Evolutionary conservation across 345 rosid species (phyloP).

Genomic region (Balakata baccata): DNA sequence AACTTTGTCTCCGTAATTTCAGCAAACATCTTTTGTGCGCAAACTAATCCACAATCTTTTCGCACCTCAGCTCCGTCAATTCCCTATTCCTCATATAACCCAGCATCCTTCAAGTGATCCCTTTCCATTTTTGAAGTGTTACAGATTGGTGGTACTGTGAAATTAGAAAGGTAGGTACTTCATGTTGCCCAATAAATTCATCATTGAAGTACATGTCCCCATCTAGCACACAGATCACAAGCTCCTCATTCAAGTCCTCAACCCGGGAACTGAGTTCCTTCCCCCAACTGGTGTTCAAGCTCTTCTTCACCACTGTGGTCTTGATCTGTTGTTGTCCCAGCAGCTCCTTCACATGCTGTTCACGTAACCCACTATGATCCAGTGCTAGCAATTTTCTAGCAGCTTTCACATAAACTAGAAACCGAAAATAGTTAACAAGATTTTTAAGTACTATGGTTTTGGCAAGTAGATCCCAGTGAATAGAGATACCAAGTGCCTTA

Average conservation of each 20-base stretch:
- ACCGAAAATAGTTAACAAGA: too few species aligned
- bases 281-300: constrained; percentile 81
- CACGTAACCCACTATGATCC: constrained; percentile 88
- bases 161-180: constrained; percentile 57
- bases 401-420: constrained; percentile 68
- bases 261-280: constrained; percentile 85
- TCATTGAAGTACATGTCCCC: constrained; percentile 89
- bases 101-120: too few species aligned
- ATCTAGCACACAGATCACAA: constrained; percentile 67
- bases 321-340: constrained; percentile 66
- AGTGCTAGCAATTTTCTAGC: constrained; percentile 80
- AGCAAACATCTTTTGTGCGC: too few species aligned
- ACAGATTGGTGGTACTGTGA: too few species aligned
- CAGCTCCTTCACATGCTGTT: constrained; percentile 78
- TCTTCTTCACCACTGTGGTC: constrained; percentile 85
- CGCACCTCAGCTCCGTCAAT: too few species aligned
- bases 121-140: too few species aligned
- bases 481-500: too few species aligned
- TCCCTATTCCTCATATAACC: too few species aligned
- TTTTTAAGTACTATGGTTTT: too few species aligned
- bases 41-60: too few species aligned
- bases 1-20: too few species aligned
- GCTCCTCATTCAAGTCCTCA: constrained; percentile 90
- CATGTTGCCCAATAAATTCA: constrained; percentile 73
- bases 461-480: too few species aligned